These are phyloP conservation scores for Diaporthe citrichinensis DNA, from an alignment of 2,329 filamentous ascomycete species.

Conservation along the genomic window DNA sequence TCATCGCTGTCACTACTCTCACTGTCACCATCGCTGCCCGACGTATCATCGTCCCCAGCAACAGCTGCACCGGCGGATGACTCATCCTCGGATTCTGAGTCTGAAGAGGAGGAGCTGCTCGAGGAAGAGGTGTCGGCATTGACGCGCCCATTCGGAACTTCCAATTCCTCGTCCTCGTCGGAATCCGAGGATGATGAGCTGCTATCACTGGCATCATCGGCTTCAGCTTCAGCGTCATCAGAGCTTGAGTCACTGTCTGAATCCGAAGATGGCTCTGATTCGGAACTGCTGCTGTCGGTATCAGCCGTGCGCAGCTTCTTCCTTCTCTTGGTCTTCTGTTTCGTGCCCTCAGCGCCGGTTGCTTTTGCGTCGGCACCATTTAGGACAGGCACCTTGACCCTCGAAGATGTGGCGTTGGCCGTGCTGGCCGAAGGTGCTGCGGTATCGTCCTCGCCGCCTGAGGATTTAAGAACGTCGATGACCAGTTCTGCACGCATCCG, in stretches of 20 bases:
- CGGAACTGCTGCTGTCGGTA: slow-evolving; percentile 57
- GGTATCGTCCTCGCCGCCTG: slow-evolving; percentile 59
- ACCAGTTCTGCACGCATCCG: slow-evolving; percentile 74
- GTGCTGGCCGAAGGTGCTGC: slow-evolving; percentile 47
- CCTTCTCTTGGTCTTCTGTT: slow-evolving; percentile 62
- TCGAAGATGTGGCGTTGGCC: slow-evolving; percentile 47
- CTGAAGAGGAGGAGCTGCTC: slow-evolving; percentile 47
- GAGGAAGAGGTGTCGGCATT: slow-evolving; percentile 44
- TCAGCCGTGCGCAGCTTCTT: slow-evolving; percentile 67
- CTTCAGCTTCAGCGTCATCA: slow-evolving; percentile 48
- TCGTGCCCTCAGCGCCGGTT: slow-evolving; percentile 57
- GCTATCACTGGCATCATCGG: slow-evolving; percentile 50
- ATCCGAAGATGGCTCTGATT: slow-evolving; percentile 40
- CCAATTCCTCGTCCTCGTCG: slow-evolving; percentile 50
- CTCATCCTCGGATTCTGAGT: slow-evolving; percentile 42
- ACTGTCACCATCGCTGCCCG: slow-evolving; percentile 41
- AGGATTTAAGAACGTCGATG: slow-evolving; percentile 63
- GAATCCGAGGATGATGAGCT: slow-evolving; percentile 55
- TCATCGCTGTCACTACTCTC: slow-evolving; percentile 45
- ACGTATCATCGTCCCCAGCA: slow-evolving; percentile 41
- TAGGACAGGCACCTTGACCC: slow-evolving; percentile 42
- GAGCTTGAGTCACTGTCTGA: slow-evolving; percentile 45
- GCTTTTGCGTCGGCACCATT: slow-evolving; percentile 38
- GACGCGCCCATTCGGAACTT: slow-evolving; percentile 29
- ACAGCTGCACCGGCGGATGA: slow-evolving; percentile 36